Conservation (phyloP, 139 green algal genomes). For the Pedinophyceae sp. region DNA sequence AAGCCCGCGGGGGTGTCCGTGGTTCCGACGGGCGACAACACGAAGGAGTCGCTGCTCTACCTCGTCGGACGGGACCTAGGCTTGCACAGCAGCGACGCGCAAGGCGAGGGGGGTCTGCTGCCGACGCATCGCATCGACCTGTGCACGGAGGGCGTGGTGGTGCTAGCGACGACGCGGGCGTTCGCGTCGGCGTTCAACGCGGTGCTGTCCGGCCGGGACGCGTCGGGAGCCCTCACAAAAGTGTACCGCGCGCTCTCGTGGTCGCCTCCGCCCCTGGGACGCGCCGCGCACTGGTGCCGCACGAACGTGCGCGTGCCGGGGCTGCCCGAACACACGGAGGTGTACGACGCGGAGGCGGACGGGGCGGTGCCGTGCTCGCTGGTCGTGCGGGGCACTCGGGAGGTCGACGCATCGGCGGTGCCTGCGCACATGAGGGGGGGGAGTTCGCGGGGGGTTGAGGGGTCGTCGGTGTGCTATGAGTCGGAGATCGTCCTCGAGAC, state of each 20-base stretch:
- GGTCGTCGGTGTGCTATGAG: slow-evolving; percentile 7
- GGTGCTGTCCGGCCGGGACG: slow-evolving; percentile 11
- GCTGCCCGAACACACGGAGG: background rate
- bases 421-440: slow-evolving; percentile 5
- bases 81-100: background rate
- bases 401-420: slow-evolving; percentile 9
- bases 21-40: slow-evolving; percentile 28
- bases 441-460: slow-evolving; percentile 5
- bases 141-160: slow-evolving; percentile 54
- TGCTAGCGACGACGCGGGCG: slow-evolving; percentile 26
- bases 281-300: background rate
- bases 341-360: background rate
- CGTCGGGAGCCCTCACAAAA: slow-evolving; percentile 14
- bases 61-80: slow-evolving; percentile 4
- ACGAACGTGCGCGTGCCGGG: background rate
- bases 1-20: slow-evolving; percentile 65
- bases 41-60: slow-evolving; percentile 27
- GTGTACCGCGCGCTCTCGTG: slow-evolving; percentile 17
- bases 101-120: slow-evolving; percentile 13
- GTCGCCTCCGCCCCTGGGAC: background rate
- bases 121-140: slow-evolving; percentile 49
- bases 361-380: background rate
- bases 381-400: too few relatives aligned
- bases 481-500: slow-evolving; percentile 46
- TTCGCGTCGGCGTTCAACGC: slow-evolving; percentile 44